Base-by-base conservation (phyloP, 106 monocot genomes). In the Platanthera zijinensis region DNA sequence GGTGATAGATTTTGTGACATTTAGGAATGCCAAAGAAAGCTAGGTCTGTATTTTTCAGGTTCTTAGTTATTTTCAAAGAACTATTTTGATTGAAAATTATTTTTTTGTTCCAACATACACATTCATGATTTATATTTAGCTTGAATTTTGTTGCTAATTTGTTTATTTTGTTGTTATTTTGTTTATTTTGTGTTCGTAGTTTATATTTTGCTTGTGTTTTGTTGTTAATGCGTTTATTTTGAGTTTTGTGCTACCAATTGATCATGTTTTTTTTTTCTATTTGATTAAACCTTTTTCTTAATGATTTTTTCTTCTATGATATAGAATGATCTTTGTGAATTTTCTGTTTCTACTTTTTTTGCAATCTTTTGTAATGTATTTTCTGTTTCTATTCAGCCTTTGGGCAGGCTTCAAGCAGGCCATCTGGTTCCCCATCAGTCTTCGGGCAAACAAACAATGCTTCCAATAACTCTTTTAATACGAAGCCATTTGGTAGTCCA, bases 351-450 rank as follows among this genome's bases (percentile, higher is more conserved):
- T 48, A 19, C 45, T 18, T 18, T 49, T 72, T 50, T 28, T 28
- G 28, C 8, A 28, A 30, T 5, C 30, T 32, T 32, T 48, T 11
- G 2, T 32, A 8, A 0, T 66, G 30, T 10, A 3, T 66, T 12
- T 1, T 8, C 56, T 53, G 64, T 84, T 80, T 11, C 46, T 56
- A 57, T 84, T 80, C 76, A 91, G 93, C 93, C 18, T 96, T 96
- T 25, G 89, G 90, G 73, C 95, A 95, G 77, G 82, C 95, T 14
- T 84, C 90, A 3, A 90, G 69, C 48, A 89, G 87, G 69, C 89
- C 87, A 2, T 95, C 91, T 56, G 90, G 95, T 13, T 81, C 88
- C 8, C 87, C 78, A 1, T 83, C 93, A 4, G 83, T 86, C 63
- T 93, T 93, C 78, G 95, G 91, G 15, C 95, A 89, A 69, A 62